Base-by-base conservation (phyloP, 2,329 filamentous ascomycete genomes). In the Pseudofabraea citricarpa region DNA sequence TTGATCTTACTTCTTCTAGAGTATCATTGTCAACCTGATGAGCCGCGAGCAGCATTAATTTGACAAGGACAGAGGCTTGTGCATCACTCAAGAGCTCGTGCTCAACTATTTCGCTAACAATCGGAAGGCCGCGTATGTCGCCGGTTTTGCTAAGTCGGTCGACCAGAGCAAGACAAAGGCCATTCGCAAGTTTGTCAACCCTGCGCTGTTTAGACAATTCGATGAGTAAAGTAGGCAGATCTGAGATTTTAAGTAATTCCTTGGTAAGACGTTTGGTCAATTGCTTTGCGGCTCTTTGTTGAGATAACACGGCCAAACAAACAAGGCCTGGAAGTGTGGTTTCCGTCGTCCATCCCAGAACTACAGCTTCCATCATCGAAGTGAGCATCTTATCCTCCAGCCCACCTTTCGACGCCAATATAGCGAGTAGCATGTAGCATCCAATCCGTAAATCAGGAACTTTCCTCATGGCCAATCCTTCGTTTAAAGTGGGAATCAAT, bases 351-450 rank as follows among this genome's bases (percentile, higher is more conserved):
- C 89, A 94, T 7, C 86, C 87, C 21, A 75, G 69, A 7, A 86
- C 83, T 24, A 95, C 79, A 50, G 90, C 88, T 56, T 95, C 87
- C 89, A 97, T 95, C 57, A 98, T 75, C 1, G 84, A 83, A 42
- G 87, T 82, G n/a, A 97, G 72, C 2, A 90, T 79, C 44, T 78
- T 77, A 56, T 97, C 90, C 36, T 86, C 80, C 12, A 97, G 73
- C 37, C 79, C 75, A 1, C 85, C 83, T 64, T 95, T 95, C 38
- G 87, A 83, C 6, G 88, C 90, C 49, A 97, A 76, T 38, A 97
- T 81, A 6, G 89, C 81, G 44, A 90, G 77, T 16, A 95, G 81
- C 85, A 96, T 95, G 63, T 95, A 97, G 45, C 87, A 90, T 13
- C 86, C 90, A 47, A 94, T 77, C 52, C 90, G 86, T 32, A 95